phyloP scores from a whole-genome alignment of 2,329 filamentous ascomycete species.

The Penicillium hordei region DNA sequence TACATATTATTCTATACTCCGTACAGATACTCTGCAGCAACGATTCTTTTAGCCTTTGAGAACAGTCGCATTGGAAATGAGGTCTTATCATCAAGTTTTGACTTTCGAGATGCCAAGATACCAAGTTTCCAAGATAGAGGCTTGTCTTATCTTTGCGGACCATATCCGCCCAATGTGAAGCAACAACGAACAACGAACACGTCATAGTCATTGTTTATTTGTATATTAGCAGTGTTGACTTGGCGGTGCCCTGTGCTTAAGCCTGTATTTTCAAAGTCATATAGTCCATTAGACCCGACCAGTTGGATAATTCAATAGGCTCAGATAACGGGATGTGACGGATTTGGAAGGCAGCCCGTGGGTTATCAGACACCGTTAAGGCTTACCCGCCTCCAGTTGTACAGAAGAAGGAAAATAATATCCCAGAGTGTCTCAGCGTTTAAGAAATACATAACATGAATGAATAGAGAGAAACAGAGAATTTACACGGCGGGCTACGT shows the following conservation, averaged over 20 bases:
- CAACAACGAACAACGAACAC: background rate
- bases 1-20: background rate
- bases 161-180: background rate
- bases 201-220: background rate
- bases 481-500: background rate
- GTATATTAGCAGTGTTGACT: background rate
- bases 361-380: conserved; percentile 39
- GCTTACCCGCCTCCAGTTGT: conserved; percentile 74
- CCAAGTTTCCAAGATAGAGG: background rate
- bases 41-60: background rate
- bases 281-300: too few species aligned
- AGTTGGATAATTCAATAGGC: too few species aligned
- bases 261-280: background rate
- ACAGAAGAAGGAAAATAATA: conserved; percentile 66
- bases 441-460: background rate
- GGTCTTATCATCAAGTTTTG: background rate
- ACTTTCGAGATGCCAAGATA: background rate
- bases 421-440: background rate
- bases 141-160: background rate
- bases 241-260: background rate
- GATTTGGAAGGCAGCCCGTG: too few species aligned
- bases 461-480: background rate
- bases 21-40: background rate
- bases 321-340: too few species aligned
- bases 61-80: background rate